Evolutionary conservation across 176 grass and related monocot species (phyloP).

Genomic region (Oryza australiensis): DNA sequence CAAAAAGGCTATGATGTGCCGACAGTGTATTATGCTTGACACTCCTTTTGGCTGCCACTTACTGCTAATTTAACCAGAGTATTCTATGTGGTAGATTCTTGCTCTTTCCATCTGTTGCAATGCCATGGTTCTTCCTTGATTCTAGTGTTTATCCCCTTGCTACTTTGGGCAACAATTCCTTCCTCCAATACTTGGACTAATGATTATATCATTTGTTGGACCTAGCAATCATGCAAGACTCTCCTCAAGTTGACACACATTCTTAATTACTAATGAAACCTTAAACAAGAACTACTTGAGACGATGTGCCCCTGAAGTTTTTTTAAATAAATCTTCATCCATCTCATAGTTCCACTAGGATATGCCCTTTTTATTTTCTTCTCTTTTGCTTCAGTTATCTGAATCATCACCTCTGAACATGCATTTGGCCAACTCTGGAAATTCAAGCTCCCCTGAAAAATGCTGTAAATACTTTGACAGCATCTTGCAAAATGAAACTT

Average conservation of each 20-base stretch:
- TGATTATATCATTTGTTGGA: conserved; percentile 37
- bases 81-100: conserved; percentile 40
- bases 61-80: conserved; percentile 15
- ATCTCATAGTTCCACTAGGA: conserved; percentile 23
- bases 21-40: conserved; percentile 34
- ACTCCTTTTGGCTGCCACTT: conserved; percentile 50
- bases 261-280: conserved; percentile 27
- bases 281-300: conserved; percentile 37
- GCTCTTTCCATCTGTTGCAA: conserved; percentile 48
- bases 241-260: conserved; percentile 20
- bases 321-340: conserved; percentile 18
- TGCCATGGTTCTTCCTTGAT: conserved; percentile 24
- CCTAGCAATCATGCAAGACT: conserved; percentile 16
- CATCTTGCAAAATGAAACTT: background rate
- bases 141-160: conserved; percentile 46
- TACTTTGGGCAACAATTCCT: conserved; percentile 47
- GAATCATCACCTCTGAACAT: conserved; percentile 18
- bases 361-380: conserved; percentile 8
- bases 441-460: background rate
- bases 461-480: background rate
- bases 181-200: conserved; percentile 37
- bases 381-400: background rate
- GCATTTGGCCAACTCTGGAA: conserved; percentile 1
- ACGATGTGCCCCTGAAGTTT: conserved; percentile 22
- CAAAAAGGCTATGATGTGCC: conserved; percentile 44